Evolutionary conservation across 164 flowering plant genomes (phyloP).

Genomic region (Kalanchoe fedtschenkoi): DNA sequence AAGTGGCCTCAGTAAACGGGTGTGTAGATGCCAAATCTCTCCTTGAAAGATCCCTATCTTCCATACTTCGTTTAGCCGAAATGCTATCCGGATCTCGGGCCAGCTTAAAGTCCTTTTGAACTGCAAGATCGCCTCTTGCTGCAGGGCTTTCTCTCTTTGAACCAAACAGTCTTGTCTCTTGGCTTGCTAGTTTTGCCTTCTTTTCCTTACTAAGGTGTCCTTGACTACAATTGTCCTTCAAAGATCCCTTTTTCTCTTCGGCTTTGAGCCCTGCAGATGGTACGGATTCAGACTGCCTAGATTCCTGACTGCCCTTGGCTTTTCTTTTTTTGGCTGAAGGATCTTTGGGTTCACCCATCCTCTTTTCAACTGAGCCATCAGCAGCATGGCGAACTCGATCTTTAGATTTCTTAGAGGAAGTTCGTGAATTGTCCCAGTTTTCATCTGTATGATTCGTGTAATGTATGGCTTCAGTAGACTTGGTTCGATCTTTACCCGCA

Average conservation of each 20-base stretch:
- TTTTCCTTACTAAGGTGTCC: conserved; percentile 27
- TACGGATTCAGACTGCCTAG: conserved; percentile 12
- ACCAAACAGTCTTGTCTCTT: conserved; percentile 28
- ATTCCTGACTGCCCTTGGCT: conserved; percentile 17
- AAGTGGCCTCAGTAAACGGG: conserved; percentile 49
- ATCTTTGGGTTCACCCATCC: conserved; percentile 14
- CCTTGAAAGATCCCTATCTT: conserved; percentile 34
- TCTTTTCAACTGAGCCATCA: conserved; percentile 16
- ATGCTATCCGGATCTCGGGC: conserved; percentile 18
- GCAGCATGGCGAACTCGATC: conserved; percentile 13
- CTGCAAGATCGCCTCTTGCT: conserved; percentile 21
- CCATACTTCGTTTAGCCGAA: conserved; percentile 23
- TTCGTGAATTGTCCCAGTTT: conserved; percentile 9
- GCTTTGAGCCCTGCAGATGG: conserved; percentile 12
- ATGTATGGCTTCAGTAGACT: conserved; percentile 11
- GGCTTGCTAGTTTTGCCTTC: conserved; percentile 31
- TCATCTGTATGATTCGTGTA: conserved; percentile 22
- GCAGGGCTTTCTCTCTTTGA: conserved; percentile 16
- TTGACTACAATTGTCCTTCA: conserved; percentile 20
- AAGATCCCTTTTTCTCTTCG: conserved; percentile 14
- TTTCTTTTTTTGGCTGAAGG: conserved; percentile 35
- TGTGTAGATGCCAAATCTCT: conserved; percentile 38
- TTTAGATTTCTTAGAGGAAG: conserved; percentile 15
- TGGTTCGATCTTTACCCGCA: conserved; percentile 22
- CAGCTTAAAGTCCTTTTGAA: conserved; percentile 14